phyloP scores from a whole-genome alignment of 106 monocot genomes.

The Platanthera zijinensis region DNA sequence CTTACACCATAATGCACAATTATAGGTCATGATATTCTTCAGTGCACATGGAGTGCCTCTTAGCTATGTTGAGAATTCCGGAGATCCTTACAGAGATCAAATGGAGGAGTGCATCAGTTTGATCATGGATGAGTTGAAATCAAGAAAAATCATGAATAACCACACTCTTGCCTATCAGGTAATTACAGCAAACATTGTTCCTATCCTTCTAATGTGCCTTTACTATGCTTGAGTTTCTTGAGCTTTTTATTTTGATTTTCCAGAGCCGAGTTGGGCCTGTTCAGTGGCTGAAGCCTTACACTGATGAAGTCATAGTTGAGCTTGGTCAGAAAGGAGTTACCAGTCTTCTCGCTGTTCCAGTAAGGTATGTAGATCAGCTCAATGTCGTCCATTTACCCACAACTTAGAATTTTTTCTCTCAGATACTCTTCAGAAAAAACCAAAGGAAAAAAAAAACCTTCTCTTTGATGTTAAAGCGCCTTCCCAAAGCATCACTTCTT shows the following conservation, averaged over 20 bases:
- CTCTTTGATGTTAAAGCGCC: background rate
- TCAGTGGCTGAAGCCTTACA: slow-evolving; percentile 97
- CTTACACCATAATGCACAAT: background rate
- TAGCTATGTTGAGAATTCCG: slow-evolving; percentile 87
- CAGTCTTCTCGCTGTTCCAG: slow-evolving; percentile 84
- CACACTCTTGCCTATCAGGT: slow-evolving; percentile 98
- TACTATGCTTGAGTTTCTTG: background rate
- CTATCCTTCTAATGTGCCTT: background rate
- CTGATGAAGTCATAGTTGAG: slow-evolving; percentile 88
- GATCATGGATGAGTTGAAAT: slow-evolving; percentile 85
- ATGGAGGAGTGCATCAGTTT: slow-evolving; percentile 90
- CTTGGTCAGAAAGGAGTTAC: slow-evolving; percentile 79
- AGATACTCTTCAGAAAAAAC: too few species aligned
- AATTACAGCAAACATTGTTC: background rate
- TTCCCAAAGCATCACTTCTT: too few species aligned
- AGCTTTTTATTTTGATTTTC: background rate
- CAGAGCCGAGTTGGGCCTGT: slow-evolving; percentile 98
- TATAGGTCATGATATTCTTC: slow-evolving; percentile 93
- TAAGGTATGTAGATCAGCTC: slow-evolving; percentile 44
- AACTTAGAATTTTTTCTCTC: too few species aligned
- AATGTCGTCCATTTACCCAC: too few species aligned
- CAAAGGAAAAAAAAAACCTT: too few species aligned
- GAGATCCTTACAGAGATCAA: slow-evolving; percentile 95
- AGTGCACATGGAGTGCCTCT: slow-evolving; percentile 98
- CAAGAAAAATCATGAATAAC: slow-evolving; percentile 60